phyloP scores from a whole-genome alignment of 148 eudicot species.

The Limonium bicolor region DNA sequence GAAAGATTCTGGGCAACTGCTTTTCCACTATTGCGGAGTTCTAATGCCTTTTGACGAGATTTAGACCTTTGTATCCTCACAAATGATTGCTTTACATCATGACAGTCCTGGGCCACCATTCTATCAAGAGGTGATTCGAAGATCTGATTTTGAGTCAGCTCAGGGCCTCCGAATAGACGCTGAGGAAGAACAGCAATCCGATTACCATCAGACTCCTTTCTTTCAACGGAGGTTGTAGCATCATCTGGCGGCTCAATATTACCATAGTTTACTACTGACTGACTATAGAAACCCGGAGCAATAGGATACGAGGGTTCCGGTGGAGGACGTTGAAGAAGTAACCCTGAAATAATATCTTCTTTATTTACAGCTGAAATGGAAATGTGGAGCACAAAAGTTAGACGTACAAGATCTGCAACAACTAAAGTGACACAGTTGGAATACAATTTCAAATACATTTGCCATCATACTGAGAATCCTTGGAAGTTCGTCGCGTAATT shows the following conservation, averaged over 20 bases:
- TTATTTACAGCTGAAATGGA: slow-evolving; percentile 22
- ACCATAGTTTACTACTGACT: slow-evolving; percentile 12
- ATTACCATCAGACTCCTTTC: slow-evolving; percentile 21
- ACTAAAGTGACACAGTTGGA: no score
- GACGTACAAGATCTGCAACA: no score
- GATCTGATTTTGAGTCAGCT: slow-evolving; percentile 14
- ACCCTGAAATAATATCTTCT: slow-evolving; percentile 60
- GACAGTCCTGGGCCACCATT: slow-evolving; percentile 17
- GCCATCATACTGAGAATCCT: no score
- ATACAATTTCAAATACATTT: no score
- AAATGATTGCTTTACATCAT: slow-evolving; percentile 36
- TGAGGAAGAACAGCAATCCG: slow-evolving; percentile 11
- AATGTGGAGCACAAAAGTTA: no score
- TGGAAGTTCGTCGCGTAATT: no score
- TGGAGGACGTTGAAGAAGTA: slow-evolving; percentile 42
- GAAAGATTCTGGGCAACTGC: slow-evolving; percentile 21
- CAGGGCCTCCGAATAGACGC: slow-evolving; percentile 10
- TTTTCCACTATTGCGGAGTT: slow-evolving; percentile 63
- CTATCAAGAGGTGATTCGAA: slow-evolving; percentile 41
- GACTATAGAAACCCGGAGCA: slow-evolving; percentile 17
- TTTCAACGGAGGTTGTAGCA: slow-evolving; percentile 17
- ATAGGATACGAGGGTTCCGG: slow-evolving; percentile 18
- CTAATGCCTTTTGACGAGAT: slow-evolving; percentile 80
- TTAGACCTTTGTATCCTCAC: slow-evolving; percentile 57
- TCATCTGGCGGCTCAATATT: slow-evolving; percentile 17